Percentiles rank a stretch among this genome's conserved stretches.
phyloP scores from a whole-genome alignment of 2,329 filamentous ascomycete genomes.

The Catunica adiposa region DNA sequence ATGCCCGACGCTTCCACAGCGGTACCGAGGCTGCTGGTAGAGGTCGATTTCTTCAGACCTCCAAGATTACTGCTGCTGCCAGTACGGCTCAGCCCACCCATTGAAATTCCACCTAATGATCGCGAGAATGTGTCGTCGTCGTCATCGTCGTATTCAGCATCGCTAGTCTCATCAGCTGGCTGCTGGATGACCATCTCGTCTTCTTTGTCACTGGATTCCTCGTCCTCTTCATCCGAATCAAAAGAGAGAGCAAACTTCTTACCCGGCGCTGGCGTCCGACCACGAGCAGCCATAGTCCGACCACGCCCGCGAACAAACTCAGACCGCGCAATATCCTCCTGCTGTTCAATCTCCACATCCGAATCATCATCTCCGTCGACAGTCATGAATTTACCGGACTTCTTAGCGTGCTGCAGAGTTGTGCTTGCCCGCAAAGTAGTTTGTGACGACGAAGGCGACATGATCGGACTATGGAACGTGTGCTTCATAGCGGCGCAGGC shows the following conservation, averaged over 20 bases:
- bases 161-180: not conserved
- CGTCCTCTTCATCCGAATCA: constrained; percentile 8
- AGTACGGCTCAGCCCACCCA: not conserved
- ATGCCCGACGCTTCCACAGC: constrained; percentile 38
- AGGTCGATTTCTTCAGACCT: constrained; percentile 31
- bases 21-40: constrained; percentile 31
- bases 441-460: constrained; percentile 56
- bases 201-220: not conserved
- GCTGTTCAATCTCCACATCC: constrained; percentile 21
- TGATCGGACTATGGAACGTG: constrained; percentile 33
- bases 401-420: constrained; percentile 32
- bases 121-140: constrained; percentile 13
- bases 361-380: constrained; percentile 42
- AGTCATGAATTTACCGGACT: constrained; percentile 47
- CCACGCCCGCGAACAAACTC: constrained; percentile 8
- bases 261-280: constrained; percentile 17
- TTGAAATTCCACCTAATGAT: constrained; percentile 8
- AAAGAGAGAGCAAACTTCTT: constrained; percentile 14
- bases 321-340: constrained; percentile 14
- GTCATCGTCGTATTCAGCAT: constrained; percentile 19
- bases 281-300: constrained; percentile 1
- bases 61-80: constrained; percentile 11
- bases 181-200: not conserved
- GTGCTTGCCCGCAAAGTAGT: constrained; percentile 57
- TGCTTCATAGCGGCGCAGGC: constrained; percentile 52